Percentiles rank a stretch among this genome's conserved stretches.
Evolutionary conservation across 2,329 filamentous ascomycete species (phyloP).

Genomic region (Xylariaceae sp.): DNA sequence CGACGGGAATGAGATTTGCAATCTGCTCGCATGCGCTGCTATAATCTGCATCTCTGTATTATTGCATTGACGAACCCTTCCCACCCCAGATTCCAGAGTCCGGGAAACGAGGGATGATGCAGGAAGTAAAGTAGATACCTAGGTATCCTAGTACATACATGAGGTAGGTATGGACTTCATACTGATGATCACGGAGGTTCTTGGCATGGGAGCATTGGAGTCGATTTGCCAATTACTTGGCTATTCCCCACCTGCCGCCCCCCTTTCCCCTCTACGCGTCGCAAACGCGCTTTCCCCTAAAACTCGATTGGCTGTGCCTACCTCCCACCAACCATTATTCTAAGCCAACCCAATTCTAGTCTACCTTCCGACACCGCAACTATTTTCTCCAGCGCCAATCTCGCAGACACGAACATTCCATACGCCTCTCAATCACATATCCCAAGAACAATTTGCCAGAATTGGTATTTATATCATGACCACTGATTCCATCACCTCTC

Average conservation of each 20-base stretch:
- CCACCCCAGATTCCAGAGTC: no score
- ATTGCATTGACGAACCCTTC: no score
- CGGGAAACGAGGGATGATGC: no score
- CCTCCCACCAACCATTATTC: conserved; percentile 20
- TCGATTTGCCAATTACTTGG: conserved; percentile 34
- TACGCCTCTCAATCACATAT: not conserved
- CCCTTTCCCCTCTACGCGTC: conserved; percentile 30
- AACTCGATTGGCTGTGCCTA: not conserved
- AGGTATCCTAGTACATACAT: no score
- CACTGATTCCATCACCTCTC: conserved; percentile 51
- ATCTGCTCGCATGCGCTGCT: no score
- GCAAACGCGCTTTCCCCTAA: conserved; percentile 20
- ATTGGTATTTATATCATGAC: conserved; percentile 39
- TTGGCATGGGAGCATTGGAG: conserved; percentile 5
- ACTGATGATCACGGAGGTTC: not conserved
- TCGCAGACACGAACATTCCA: not conserved
- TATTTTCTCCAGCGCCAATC: no score
- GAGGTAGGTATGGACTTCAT: no score
- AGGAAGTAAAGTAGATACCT: no score
- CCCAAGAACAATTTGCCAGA: not conserved
- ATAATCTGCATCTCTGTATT: no score
- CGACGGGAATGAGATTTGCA: no score
- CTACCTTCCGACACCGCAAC: conserved; percentile 14
- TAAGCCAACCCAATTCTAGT: not conserved
- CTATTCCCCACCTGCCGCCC: not conserved